Evolutionary conservation across 2,329 filamentous ascomycete genomes (phyloP), one percentile per base, ranked within the genome.

Genomic region (Trichocomaceae sp.): DNA sequence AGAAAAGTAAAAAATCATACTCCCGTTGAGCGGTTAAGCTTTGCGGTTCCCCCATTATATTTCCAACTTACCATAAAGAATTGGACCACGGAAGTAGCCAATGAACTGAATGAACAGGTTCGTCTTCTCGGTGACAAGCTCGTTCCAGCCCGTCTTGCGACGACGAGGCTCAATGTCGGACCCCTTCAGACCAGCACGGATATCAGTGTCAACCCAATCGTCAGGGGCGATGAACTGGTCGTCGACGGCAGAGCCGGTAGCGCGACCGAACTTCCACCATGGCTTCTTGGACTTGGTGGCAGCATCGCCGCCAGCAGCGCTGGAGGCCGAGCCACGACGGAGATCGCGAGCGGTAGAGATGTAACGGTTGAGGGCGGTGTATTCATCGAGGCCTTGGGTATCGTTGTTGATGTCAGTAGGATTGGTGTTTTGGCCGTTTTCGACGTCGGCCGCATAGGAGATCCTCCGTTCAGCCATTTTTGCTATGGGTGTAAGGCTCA

Each of bases 91-190:
- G 78, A 87, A 87, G 76, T 84, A 87, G 64, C 79, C 78, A 60
- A 87, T 71, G 72, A 87, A 87, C 74, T 87, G 84, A 71, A 83
- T 71, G 66, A 86, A 77, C 75, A 85, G 72, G 73, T 86, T 87
- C 71, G 83, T 81, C 76, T 86, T 86, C 74, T 87, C 84, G 23
- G 82, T 80, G 35, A 78, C 76, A 66, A 87, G 77, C 69, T 87
- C 84, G 73, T 87, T 87, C 73, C 71, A 86, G 56, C 84, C 84
- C 60, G 77, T 77, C 64, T 78, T 78, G 72, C 80, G 84, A 59
- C 84, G 77, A 62, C 84, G 79, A 46, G 62, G 61, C 63, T 86
- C 83, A 54, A 85, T 81, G 57, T 85, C 81, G 56, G 67, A 60
- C 50, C 69, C 65, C 52, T 75, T 75, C 58, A 87, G 75, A 76